These are phyloP conservation scores for Casuarina equisetifolia DNA, from an alignment of 306 rosid species.

Conservation along the genomic window DNA sequence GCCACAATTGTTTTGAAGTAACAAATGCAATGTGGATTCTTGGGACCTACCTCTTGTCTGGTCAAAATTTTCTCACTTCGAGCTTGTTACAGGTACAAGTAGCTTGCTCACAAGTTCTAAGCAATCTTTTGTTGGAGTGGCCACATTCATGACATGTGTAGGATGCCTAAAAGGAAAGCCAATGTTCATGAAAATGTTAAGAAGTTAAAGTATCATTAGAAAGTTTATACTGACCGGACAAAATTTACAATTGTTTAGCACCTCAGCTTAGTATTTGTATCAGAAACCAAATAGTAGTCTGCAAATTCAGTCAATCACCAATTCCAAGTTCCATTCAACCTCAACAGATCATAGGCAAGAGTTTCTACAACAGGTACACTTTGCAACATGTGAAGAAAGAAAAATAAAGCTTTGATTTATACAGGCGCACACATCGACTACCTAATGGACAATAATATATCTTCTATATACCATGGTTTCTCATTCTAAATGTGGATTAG, in stretches of 20 bases:
- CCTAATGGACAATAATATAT: background rate
- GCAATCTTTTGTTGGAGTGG: slow-evolving; percentile 94
- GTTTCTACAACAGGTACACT: slow-evolving; percentile 91
- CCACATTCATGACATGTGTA: slow-evolving; percentile 81
- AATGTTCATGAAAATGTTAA: slow-evolving; percentile 23
- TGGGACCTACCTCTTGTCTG: slow-evolving; percentile 76
- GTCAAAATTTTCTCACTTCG: slow-evolving; percentile 73
- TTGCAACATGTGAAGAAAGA: slow-evolving; percentile 43
- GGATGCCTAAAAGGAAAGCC: slow-evolving; percentile 59
- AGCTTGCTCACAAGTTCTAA: slow-evolving; percentile 82
- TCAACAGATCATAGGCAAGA: slow-evolving; percentile 79
- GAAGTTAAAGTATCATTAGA: background rate
- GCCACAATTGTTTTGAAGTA: background rate
- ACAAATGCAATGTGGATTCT: background rate
- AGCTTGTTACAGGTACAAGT: slow-evolving; percentile 78
- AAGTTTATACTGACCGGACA: slow-evolving; percentile 17
- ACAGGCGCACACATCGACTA: background rate
- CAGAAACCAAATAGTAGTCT: slow-evolving; percentile 85
- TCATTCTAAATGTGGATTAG: background rate
- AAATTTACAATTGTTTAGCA: slow-evolving; percentile 29
- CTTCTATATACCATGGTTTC: background rate
- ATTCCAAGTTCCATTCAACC: slow-evolving; percentile 84
- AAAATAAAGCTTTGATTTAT: slow-evolving; percentile 22
- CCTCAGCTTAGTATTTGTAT: slow-evolving; percentile 86
- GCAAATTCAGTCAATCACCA: slow-evolving; percentile 95